Evolutionary conservation across 805 yeast genomes (phyloP).

Genomic region (Komagataella pseudopastoris): DNA sequence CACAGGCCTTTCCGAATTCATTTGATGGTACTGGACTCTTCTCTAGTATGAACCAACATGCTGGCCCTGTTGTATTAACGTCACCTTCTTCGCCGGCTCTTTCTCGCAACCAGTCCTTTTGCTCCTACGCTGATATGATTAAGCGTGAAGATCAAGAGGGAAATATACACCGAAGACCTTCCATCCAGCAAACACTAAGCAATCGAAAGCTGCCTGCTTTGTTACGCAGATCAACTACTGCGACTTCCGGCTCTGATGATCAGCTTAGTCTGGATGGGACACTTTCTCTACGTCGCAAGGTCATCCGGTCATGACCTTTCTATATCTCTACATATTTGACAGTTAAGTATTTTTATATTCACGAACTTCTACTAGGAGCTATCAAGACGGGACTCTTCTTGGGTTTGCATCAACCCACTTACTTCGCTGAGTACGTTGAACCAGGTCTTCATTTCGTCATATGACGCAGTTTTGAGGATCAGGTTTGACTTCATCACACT

Average conservation of each 20-base stretch:
- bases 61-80: constrained; percentile 26
- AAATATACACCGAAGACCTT: constrained; percentile 43
- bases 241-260: not conserved
- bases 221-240: not conserved
- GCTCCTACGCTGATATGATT: constrained; percentile 72
- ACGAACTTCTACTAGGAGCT: not conserved
- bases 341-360: not conserved
- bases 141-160: constrained; percentile 43
- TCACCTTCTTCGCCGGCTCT: constrained; percentile 9
- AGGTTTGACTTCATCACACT: constrained; percentile 15
- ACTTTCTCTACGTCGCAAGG: not conserved
- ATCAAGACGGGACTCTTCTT: constrained; percentile 4
- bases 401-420: constrained; percentile 11
- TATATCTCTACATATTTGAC: not conserved
- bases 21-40: constrained; percentile 3
- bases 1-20: constrained; percentile 3
- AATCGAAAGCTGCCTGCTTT: not conserved
- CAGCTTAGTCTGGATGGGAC: not conserved
- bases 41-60: constrained; percentile 8
- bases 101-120: constrained; percentile 32
- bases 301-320: not conserved
- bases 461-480: constrained; percentile 27
- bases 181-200: constrained; percentile 25
- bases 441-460: constrained; percentile 33
- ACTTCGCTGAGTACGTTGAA: constrained; percentile 21